A percentile compares a stretch with the other conserved stretches of the same genome.
Conservation (phyloP, 805 yeast genomes). For the Candida loeiensis region DNA sequence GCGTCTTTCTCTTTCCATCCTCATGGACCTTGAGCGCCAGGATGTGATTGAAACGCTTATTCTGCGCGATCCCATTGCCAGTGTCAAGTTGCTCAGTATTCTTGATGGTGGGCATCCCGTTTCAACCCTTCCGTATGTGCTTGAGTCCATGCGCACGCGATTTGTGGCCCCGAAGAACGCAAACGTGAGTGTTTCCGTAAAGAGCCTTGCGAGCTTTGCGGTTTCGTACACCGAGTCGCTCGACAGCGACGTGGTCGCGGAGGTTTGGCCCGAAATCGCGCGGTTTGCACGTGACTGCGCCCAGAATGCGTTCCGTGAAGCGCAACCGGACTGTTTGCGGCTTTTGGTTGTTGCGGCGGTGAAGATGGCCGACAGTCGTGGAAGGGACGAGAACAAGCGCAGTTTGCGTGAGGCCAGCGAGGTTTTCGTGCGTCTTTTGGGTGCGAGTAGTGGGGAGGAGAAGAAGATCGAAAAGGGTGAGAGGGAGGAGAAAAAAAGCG, state of each 20-base stretch:
- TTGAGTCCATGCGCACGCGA: constrained; percentile 45
- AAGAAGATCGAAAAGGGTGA: background rate
- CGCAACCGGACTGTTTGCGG: constrained; percentile 52
- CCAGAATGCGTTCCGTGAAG: constrained; percentile 41
- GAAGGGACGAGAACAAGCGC: constrained; percentile 50
- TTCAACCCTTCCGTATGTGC: constrained; percentile 63
- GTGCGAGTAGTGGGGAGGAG: background rate
- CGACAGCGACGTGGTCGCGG: constrained; percentile 76
- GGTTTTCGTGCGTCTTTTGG: constrained; percentile 19
- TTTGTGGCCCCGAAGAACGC: background rate
- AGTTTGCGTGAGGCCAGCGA: constrained; percentile 54
- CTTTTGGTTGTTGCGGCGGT: constrained; percentile 49
- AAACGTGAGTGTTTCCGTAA: constrained; percentile 43
- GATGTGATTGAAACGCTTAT: constrained; percentile 71
- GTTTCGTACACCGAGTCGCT: constrained; percentile 59
- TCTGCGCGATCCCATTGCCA: constrained; percentile 24
- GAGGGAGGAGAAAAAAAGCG: background rate
- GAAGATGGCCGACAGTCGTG: constrained; percentile 51
- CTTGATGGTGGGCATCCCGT: constrained; percentile 83
- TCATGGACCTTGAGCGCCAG: constrained; percentile 65
- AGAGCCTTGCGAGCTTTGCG: constrained; percentile 49
- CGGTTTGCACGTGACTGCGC: constrained; percentile 20
- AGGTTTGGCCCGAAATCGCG: constrained; percentile 51
- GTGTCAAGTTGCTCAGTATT: constrained; percentile 64
- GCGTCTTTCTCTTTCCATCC: constrained; percentile 58